Base-by-base conservation (phyloP, 176 grass and related monocot genomes). In the Aegilops longissima region DNA sequence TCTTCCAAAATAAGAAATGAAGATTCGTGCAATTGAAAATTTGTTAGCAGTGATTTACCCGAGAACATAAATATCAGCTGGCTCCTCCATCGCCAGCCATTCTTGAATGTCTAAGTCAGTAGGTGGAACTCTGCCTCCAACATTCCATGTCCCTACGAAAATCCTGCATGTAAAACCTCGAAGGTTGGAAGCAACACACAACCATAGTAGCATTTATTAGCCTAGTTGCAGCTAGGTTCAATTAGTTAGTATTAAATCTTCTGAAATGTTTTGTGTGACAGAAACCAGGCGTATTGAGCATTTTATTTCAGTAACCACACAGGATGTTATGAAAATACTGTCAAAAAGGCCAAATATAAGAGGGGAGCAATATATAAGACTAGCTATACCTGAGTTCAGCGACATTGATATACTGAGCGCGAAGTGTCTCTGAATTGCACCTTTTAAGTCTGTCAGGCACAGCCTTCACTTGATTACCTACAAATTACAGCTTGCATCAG, bases 71-170 rank as follows among this genome's bases (percentile, higher is more conserved):
- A 98, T 89, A 89, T 95, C 93, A 79, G 93, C 91, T 67, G 86
- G 88, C 70, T 93, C 86, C 70, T 95, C 83, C 82, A 71, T 89
- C 77, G 88, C 83, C 74, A 98, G 75, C 95, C 91, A 98, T 66
- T 83, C 69, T 49, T 75, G 78, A 82, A 98, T 84, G 51, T 95
- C 68, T 34, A 93, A 76, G 30, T 87, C 84, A 66, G 66, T 83
- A 36, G 93, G 77, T 82, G 95, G 95, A 90, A 81, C 56, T 85
- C 75, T 93, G 20, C 95, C 95, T 79, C 87, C 95, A 79, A 90
- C 88, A 87, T 98, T 98, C 95, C 95, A 95, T 77, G 93, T 98
- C 24, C 93, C 89, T 56, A 90, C 61, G 34, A 86, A 95, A 78
- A 98, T 67, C 86, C 93, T 98, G 85, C 56, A 86, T n/a, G 39